A percentile compares a stretch with the other conserved stretches of the same genome.
Evolutionary conservation across 495 filamentous ascomycete genomes (phyloP).

Genomic region (Hyaloscypha variabilis): DNA sequence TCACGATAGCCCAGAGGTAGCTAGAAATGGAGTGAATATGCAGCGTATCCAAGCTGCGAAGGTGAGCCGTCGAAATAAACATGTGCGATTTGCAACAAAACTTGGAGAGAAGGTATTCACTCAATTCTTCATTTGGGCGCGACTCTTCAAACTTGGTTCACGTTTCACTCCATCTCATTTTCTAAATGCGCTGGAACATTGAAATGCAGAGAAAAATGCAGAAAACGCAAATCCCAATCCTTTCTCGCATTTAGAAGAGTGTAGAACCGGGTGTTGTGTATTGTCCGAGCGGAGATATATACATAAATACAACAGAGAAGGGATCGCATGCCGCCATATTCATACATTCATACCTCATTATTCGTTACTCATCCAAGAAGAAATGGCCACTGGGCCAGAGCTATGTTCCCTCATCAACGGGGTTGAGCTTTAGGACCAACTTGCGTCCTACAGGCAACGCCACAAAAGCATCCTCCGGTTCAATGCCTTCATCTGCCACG

Average conservation of each 20-base stretch:
- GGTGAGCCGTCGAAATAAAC: no score
- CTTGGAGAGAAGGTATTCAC: no score
- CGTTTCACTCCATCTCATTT: no score
- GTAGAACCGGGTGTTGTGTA: neutral
- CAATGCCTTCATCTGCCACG: neutral
- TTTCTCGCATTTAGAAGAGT: neutral
- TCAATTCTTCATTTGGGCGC: no score
- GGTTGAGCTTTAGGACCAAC: neutral
- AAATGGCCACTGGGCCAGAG: neutral
- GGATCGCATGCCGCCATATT: neutral
- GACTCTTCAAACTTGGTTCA: no score
- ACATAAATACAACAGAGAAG: neutral
- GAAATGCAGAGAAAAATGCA: no score
- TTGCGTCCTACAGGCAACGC: neutral
- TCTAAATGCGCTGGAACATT: no score
- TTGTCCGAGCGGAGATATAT: neutral
- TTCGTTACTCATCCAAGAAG: neutral
- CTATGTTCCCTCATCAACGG: neutral
- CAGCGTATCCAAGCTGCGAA: no score
- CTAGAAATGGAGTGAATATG: no score
- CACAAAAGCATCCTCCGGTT: neutral
- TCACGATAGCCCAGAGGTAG: no score
- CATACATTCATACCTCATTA: neutral
- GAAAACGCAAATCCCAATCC: neutral
- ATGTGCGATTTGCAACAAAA: no score